These are phyloP conservation scores for Boechera stricta DNA, from an alignment of 345 rosid genomes.

Conservation along the genomic window DNA sequence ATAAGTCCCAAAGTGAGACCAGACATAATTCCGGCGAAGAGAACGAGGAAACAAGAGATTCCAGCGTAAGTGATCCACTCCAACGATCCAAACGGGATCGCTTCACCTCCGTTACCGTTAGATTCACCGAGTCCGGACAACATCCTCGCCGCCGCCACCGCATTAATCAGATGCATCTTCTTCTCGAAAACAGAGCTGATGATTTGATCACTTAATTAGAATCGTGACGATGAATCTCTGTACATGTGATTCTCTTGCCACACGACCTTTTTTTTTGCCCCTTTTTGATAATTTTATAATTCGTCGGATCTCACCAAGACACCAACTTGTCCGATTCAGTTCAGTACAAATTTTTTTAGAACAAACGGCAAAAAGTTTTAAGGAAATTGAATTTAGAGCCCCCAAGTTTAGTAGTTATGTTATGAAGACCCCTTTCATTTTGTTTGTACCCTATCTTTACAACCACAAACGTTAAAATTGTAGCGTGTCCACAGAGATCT, in stretches of 20 bases:
- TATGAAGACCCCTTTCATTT: neutral
- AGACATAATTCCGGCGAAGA: slow-evolving; percentile 97
- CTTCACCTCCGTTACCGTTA: slow-evolving; percentile 43
- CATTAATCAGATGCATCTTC: slow-evolving; percentile 64
- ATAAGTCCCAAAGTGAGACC: slow-evolving; percentile 95
- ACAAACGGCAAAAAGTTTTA: neutral
- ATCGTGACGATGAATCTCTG: slow-evolving; percentile 2
- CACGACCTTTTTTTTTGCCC: neutral
- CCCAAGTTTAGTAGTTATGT: neutral
- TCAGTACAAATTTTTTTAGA: neutral
- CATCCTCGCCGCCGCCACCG: slow-evolving; percentile 67
- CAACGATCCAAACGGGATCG: slow-evolving; percentile 65
- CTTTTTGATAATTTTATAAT: slow-evolving; percentile 13
- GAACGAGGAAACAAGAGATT: slow-evolving; percentile 76
- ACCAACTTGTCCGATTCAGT: slow-evolving; percentile 9
- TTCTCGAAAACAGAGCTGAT: neutral
- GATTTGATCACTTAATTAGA: neutral
- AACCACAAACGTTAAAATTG: neutral
- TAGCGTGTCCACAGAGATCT: neutral
- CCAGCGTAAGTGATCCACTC: slow-evolving; percentile 72
- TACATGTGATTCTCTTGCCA: slow-evolving; percentile 11
- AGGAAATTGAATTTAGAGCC: neutral
- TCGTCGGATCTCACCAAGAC: slow-evolving; percentile 19
- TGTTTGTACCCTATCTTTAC: neutral
- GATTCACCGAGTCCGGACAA: slow-evolving; percentile 49